These are phyloP conservation scores for Magnusiomyces fungicola DNA, from an alignment of 1,139 yeast genomes.

Conservation along the genomic window DNA sequence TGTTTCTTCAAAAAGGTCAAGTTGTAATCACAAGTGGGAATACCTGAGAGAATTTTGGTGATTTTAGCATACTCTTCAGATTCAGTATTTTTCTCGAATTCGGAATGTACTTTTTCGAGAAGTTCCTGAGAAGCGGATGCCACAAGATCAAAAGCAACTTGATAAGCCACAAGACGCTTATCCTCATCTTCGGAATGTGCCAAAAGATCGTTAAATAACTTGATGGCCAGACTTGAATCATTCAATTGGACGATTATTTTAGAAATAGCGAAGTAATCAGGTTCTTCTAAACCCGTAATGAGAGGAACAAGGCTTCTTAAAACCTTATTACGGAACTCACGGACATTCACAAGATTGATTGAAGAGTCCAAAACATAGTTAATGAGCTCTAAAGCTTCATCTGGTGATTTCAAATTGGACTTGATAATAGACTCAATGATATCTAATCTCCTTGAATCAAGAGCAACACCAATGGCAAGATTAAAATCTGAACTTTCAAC, in stretches of 20 bases:
- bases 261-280: slow-evolving; percentile 72
- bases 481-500: slow-evolving; percentile 61
- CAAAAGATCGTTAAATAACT: slow-evolving; percentile 57
- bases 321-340: slow-evolving; percentile 57
- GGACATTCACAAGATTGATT: slow-evolving; percentile 55
- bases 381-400: slow-evolving; percentile 46
- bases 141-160: slow-evolving; percentile 92
- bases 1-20: slow-evolving; percentile 81
- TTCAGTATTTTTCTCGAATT: slow-evolving; percentile 35
- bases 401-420: slow-evolving; percentile 33
- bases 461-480: slow-evolving; percentile 83
- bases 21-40: slow-evolving; percentile 90
- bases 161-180: slow-evolving; percentile 61
- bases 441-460: slow-evolving; percentile 84
- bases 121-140: slow-evolving; percentile 91
- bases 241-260: slow-evolving; percentile 86
- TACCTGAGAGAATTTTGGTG: slow-evolving; percentile 73
- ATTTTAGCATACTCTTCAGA: slow-evolving; percentile 39
- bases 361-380: slow-evolving; percentile 75
- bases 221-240: slow-evolving; percentile 61
- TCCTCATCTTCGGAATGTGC: slow-evolving; percentile 31
- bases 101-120: slow-evolving; percentile 50
- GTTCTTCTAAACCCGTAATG: slow-evolving; percentile 49
- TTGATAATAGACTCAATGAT: slow-evolving; percentile 58
- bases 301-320: slow-evolving; percentile 56